A percentile compares a stretch with the other conserved stretches of the same genome.
phyloP scores from a whole-genome alignment of 352 stramenopile genomes.

The Pythium graminicola region DNA sequence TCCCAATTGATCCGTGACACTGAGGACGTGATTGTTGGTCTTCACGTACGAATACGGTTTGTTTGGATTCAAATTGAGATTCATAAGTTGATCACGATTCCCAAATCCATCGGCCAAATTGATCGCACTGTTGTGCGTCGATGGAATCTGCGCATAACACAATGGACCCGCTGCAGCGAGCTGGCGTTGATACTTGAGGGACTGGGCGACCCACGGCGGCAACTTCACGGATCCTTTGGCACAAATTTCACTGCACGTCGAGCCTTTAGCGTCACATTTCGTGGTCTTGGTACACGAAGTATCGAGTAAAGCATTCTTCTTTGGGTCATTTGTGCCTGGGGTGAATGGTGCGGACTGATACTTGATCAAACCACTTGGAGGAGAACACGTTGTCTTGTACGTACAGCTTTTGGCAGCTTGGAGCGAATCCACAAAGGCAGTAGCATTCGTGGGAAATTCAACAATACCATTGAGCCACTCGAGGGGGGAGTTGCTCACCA shows the following conservation, averaged over 20 bases:
- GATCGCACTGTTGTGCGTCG: constrained; percentile 60
- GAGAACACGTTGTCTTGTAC: constrained; percentile 33
- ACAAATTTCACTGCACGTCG: constrained; percentile 41
- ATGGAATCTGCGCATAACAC: constrained; percentile 40
- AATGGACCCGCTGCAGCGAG: constrained; percentile 33
- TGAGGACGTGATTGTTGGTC: constrained; percentile 63
- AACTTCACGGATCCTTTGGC: constrained; percentile 28
- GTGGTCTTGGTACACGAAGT: constrained; percentile 29
- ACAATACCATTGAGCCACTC: constrained; percentile 47
- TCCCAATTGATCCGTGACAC: constrained; percentile 46
- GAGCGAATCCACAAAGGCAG: constrained; percentile 35
- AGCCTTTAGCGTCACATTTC: constrained; percentile 32
- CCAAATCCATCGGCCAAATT: constrained; percentile 47
- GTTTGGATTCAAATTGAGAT: constrained; percentile 31
- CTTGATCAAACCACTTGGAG: constrained; percentile 29
- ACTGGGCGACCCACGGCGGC: constrained; percentile 31
- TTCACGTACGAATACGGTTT: constrained; percentile 51
- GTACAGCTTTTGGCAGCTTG: constrained; percentile 26
- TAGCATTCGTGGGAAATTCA: constrained; percentile 24
- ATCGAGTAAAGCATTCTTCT: constrained; percentile 31
- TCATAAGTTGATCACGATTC: constrained; percentile 55
- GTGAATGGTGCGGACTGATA: constrained; percentile 24
- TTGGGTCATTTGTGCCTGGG: constrained; percentile 32
- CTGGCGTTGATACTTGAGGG: constrained; percentile 40
- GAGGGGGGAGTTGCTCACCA: constrained; percentile 30